Evolutionary conservation across 192 early-diverging fungal genomes (phyloP).

Genomic region (Mortierella hygrophila): DNA sequence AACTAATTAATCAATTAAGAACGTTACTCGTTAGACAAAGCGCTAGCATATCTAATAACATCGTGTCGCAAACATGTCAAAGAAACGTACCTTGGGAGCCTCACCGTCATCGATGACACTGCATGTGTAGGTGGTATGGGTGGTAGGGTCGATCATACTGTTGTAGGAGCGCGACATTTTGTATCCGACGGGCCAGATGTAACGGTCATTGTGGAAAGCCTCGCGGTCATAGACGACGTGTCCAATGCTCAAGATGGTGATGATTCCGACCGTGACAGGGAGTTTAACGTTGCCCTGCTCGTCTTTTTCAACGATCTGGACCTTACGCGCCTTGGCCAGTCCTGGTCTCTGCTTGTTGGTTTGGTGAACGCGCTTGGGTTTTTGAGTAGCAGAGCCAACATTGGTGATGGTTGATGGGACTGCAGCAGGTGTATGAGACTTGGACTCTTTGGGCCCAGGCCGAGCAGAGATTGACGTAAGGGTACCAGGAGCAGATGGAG

Average conservation of each 20-base stretch:
- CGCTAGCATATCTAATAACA: too few species aligned
- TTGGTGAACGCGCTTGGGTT: constrained; percentile 47
- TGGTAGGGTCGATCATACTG: constrained; percentile 65
- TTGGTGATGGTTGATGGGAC: constrained; percentile 48
- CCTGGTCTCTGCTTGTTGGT: constrained; percentile 31
- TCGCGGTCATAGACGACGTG: constrained; percentile 79
- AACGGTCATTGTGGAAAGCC: constrained; percentile 89
- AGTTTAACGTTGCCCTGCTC: constrained; percentile 77
- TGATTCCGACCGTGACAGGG: constrained; percentile 83
- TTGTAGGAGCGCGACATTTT: constrained; percentile 63
- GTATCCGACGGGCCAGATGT: constrained; percentile 95
- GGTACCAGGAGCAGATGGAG: neutral
- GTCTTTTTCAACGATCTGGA: constrained; percentile 60
- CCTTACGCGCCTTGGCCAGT: constrained; percentile 23
- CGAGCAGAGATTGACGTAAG: neutral
- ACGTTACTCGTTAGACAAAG: neutral
- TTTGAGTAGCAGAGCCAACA: constrained; percentile 41
- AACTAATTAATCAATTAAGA: constrained; percentile 63
- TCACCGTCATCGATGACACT: constrained; percentile 87
- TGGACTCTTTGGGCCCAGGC: constrained; percentile 4
- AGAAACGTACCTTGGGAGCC: constrained; percentile 61
- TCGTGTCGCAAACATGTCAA: too few species aligned
- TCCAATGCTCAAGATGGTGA: constrained; percentile 82
- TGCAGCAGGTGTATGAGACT: constrained; percentile 6
- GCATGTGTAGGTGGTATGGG: constrained; percentile 75